Evolutionary conservation across 2,329 filamentous ascomycete species (phyloP).

Genomic region (Colletotrichum sp.): DNA sequence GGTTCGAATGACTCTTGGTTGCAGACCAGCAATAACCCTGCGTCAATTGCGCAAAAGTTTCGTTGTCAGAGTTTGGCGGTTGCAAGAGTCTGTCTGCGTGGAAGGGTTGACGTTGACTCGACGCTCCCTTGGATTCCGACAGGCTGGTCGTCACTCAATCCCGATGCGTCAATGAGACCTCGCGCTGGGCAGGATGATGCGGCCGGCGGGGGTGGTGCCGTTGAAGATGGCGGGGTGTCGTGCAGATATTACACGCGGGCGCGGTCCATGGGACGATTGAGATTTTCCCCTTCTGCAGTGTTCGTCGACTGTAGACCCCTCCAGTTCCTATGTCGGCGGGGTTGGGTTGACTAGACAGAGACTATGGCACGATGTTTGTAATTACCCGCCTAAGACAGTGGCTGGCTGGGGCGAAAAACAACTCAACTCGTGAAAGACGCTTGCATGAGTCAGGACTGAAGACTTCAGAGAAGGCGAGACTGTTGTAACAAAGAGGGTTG

Average conservation of each 20-base stretch:
- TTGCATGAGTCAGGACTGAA: not conserved
- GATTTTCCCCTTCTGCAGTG: not conserved
- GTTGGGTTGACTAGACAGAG: not conserved
- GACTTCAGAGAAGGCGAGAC: not conserved
- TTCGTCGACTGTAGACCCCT: not conserved
- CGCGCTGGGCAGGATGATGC: not conserved
- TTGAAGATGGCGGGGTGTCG: not conserved
- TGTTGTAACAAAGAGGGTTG: not conserved
- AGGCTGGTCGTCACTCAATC: not conserved
- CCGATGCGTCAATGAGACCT: not conserved
- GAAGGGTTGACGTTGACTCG: not conserved
- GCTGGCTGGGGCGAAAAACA: not conserved
- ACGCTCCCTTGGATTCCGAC: not conserved
- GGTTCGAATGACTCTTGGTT: not conserved
- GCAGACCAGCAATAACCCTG: not conserved
- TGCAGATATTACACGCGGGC: not conserved
- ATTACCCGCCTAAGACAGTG: not conserved
- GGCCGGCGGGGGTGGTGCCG: not conserved
- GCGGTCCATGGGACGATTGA: not conserved
- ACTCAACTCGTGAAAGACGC: not conserved
- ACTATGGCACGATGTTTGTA: conserved; percentile 10
- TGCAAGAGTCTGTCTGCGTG: not conserved
- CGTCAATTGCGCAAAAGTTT: not conserved
- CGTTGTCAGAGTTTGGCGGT: not conserved
- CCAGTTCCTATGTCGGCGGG: conserved; percentile 11